A percentile compares a stretch with the other conserved stretches of the same genome.
Evolutionary conservation across 2,329 filamentous ascomycete species (phyloP).

Genomic region (Diaporthe velutina): DNA sequence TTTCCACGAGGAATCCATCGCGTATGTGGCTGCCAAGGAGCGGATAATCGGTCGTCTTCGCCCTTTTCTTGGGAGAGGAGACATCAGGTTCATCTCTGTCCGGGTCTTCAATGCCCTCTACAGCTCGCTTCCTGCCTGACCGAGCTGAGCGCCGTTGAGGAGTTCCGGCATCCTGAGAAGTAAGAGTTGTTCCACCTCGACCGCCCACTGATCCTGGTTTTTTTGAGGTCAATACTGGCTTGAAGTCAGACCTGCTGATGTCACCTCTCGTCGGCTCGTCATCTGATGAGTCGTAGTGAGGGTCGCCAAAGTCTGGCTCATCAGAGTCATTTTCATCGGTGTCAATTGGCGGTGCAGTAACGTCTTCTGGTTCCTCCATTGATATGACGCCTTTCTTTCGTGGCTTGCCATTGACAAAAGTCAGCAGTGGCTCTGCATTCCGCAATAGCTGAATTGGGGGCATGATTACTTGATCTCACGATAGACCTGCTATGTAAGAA

Average conservation of each 20-base stretch:
- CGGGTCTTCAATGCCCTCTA: neutral
- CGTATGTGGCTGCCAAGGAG: slow-evolving; percentile 33
- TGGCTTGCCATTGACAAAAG: slow-evolving; percentile 35
- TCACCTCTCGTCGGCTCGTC: slow-evolving; percentile 45
- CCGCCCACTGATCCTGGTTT: slow-evolving; percentile 2
- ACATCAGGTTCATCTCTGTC: neutral
- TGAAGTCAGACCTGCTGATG: slow-evolving; percentile 53
- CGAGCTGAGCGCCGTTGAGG: slow-evolving; percentile 12
- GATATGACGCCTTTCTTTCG: neutral
- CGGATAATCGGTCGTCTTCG: neutral
- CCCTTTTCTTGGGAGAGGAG: slow-evolving; percentile 20
- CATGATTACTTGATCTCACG: neutral
- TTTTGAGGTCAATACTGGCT: slow-evolving; percentile 24
- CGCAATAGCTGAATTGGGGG: neutral
- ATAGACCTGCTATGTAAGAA: slow-evolving; percentile 4
- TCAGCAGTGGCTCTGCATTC: slow-evolving; percentile 8
- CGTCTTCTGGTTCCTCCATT: slow-evolving; percentile 42
- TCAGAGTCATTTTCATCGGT: slow-evolving; percentile 45
- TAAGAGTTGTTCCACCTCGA: neutral
- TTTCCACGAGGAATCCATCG: slow-evolving; percentile 22
- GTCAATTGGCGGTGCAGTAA: slow-evolving; percentile 44
- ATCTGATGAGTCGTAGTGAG: slow-evolving; percentile 38
- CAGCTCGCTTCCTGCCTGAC: slow-evolving; percentile 23
- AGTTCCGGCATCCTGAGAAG: neutral
- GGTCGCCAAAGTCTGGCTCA: slow-evolving; percentile 23